Base-by-base conservation (phyloP, 176 grass and related monocot genomes). In the Cymbopogon citratus region DNA sequence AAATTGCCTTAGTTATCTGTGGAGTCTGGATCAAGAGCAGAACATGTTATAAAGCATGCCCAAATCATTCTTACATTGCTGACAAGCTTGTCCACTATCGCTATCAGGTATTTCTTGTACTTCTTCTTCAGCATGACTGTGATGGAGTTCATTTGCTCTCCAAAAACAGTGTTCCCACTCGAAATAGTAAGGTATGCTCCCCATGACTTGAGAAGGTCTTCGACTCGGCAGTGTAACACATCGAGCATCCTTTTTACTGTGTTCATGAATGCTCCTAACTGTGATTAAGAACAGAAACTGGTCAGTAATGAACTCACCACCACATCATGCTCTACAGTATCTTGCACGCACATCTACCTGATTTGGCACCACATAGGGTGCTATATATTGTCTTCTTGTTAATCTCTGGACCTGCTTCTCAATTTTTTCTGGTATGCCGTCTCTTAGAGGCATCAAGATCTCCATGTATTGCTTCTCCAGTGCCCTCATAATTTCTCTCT, bases 201-300 rank as follows among this genome's bases (percentile, higher is more conserved):
- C 95, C 92, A 98, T 4, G 85, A 84, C 84, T 88, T 94, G 78
- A 97, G 81, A 75, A 89, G 84, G 40, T 92, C 85, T 80, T 98
- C 92, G 71, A 98, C 66, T 87, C 88, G 81, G 68, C 80, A 80
- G 81, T 98, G 95, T 80, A 94, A 85, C 74, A 98, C 88, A 71
- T 98, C 95, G 54, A 98, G 82, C 49, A 98, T 94, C 86, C 92
- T 92, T 92, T 94, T 94, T 26, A 98, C 69, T n/a, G 92, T 89
- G 82, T 92, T 94, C 88, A 98, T 77, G 83, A 98, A 98, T 78
- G 90, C 94, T 80, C 95, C 95, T 80, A 98, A 75, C 95, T 98
- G 90, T 73, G 52, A 92, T 61, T 40, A 43, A 74, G 62, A 63
- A 85, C 35, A 63, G 7, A 65, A 77, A 73, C 54, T 68, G 63